Percentiles rank a stretch among this genome's conserved stretches.
phyloP scores from a whole-genome alignment of 1,284 basidiomycete species.

The Taiwanofungus camphoratus region DNA sequence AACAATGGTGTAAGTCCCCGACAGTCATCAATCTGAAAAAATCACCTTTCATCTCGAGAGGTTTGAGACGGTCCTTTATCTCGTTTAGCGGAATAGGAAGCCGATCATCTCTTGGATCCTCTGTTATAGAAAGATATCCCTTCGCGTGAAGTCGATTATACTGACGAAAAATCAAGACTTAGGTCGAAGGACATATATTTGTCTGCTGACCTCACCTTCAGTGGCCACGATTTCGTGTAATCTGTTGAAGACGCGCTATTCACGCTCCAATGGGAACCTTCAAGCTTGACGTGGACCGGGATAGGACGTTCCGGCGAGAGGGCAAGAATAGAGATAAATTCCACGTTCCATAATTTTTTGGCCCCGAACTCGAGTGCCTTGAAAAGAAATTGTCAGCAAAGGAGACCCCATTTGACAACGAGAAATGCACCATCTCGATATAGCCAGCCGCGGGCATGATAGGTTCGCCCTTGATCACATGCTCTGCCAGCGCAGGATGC shows the following conservation, averaged over 20 bases:
- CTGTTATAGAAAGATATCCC: slow-evolving; percentile 1
- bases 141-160: slow-evolving; percentile 6
- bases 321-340: slow-evolving; percentile 20
- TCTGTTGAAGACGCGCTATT: slow-evolving; percentile 6
- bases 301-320: slow-evolving; percentile 27
- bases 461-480: slow-evolving; percentile 34
- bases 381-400: neutral
- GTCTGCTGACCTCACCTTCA: neutral
- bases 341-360: slow-evolving; percentile 17
- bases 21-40: neutral
- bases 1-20: slow-evolving; percentile 11
- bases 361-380: slow-evolving; percentile 23
- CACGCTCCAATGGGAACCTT: slow-evolving; percentile 28
- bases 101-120: neutral
- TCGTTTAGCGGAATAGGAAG: neutral
- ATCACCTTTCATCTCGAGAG: slow-evolving; percentile 9
- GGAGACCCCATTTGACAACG: neutral
- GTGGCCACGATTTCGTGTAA: slow-evolving; percentile 5
- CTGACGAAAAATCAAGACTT: neutral
- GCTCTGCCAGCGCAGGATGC: slow-evolving; percentile 34
- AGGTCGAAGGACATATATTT: no score
- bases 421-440: slow-evolving; percentile 34
- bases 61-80: slow-evolving; percentile 6
- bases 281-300: slow-evolving; percentile 21
- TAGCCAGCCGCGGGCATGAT: slow-evolving; percentile 42